Conservation (phyloP, 441 rosid genomes). For the Pelargonium citronellum region DNA sequence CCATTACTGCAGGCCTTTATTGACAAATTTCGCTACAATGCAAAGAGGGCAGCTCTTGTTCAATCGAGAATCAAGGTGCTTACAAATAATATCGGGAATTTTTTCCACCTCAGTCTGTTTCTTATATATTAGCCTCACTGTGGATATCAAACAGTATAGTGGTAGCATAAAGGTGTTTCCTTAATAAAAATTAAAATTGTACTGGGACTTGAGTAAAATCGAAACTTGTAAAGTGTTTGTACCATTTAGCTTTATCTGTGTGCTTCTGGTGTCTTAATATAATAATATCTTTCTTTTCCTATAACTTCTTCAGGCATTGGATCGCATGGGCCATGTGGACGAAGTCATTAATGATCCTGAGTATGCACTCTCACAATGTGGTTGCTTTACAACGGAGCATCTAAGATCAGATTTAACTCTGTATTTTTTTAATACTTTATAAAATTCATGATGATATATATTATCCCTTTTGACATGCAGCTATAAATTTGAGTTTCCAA, state of each 20-base stretch:
- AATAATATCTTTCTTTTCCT: neutral
- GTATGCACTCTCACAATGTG: constrained; percentile 38
- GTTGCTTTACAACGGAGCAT: constrained; percentile 8
- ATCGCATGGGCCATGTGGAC: constrained; percentile 84
- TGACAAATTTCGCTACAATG: constrained; percentile 96
- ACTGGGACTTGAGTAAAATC: neutral
- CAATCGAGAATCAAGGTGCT: constrained; percentile 96
- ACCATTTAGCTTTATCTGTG: neutral
- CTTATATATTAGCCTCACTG: no score
- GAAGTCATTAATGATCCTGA: constrained; percentile 93
- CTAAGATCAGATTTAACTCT: constrained; percentile 4
- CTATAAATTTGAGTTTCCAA: constrained; percentile 96
- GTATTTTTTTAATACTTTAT: constrained; percentile 16
- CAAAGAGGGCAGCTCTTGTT: constrained; percentile 98
- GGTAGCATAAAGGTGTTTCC: neutral
- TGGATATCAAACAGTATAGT: neutral
- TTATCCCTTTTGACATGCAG: constrained; percentile 39
- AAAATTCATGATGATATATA: neutral
- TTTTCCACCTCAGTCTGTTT: constrained; percentile 7
- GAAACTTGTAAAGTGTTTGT: neutral
- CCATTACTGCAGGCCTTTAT: constrained; percentile 60
- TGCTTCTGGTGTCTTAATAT: neutral
- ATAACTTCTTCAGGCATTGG: constrained; percentile 61
- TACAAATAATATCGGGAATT: constrained; percentile 18
- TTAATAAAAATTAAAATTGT: neutral